These are phyloP conservation scores for Kalmusia sp. DNA, from an alignment of 2,329 filamentous ascomycete species.

Conservation along the genomic window DNA sequence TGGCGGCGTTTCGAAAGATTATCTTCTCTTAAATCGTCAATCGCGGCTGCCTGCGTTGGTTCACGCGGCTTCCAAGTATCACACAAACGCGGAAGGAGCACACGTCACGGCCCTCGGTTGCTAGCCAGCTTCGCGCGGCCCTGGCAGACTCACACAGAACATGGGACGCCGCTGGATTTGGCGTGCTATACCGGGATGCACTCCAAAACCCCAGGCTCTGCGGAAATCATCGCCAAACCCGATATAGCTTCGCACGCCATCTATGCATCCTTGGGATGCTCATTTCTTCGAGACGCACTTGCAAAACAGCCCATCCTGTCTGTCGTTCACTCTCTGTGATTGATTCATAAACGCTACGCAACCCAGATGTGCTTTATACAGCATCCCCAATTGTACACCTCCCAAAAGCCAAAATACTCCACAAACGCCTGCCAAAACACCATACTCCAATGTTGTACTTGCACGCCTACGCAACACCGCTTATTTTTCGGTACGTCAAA, in stretches of 20 bases:
- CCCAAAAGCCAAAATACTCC: neutral
- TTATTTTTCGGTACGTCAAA: slow-evolving; percentile 50
- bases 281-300: no score
- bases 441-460: neutral
- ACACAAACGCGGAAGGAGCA: slow-evolving; percentile 1
- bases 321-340: neutral
- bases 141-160: neutral
- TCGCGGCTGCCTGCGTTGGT: neutral
- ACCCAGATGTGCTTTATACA: neutral
- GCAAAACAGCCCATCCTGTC: no score
- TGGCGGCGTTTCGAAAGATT: neutral
- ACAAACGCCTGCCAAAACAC: neutral
- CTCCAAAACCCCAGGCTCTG: no score
- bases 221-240: no score
- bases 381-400: neutral
- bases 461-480: slow-evolving; percentile 38
- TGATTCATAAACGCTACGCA: neutral
- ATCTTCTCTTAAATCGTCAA: neutral
- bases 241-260: no score
- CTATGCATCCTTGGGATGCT: no score
- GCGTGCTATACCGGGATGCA: no score
- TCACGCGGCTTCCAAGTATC: neutral
- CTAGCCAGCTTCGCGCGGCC: neutral
- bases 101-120: slow-evolving; percentile 8
- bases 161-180: no score